A percentile compares a stretch with the other conserved stretches of the same genome.
phyloP scores from a whole-genome alignment of 108 stramenopile species.

The Licmophora abbreviata region DNA sequence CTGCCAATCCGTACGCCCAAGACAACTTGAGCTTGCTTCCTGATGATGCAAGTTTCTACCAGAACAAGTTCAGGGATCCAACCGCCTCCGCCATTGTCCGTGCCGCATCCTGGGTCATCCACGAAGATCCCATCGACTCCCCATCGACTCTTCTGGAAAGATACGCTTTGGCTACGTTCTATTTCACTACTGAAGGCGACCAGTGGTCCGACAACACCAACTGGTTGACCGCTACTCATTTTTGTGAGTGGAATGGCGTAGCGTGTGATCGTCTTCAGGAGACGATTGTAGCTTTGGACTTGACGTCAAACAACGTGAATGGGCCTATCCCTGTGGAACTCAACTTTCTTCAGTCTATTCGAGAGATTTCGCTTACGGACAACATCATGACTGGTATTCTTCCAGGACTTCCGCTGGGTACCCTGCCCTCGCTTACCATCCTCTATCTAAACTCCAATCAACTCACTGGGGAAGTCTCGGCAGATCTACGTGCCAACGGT shows the following conservation, averaged over 20 bases:
- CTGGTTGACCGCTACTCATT: slow-evolving; percentile 34
- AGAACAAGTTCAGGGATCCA: not conserved
- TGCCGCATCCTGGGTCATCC: slow-evolving; percentile 14
- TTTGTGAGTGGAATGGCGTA: slow-evolving; percentile 42
- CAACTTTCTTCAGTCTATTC: not conserved
- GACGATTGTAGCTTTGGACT: not conserved
- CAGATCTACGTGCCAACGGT: slow-evolving; percentile 15
- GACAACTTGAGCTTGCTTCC: not conserved
- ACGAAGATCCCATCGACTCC: slow-evolving; percentile 6
- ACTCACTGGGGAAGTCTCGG: slow-evolving; percentile 28
- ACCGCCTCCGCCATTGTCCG: not conserved
- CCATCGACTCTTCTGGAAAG: slow-evolving; percentile 13
- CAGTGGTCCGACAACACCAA: slow-evolving; percentile 26
- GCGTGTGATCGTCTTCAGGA: slow-evolving; percentile 6
- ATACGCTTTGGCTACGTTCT: slow-evolving; percentile 37
- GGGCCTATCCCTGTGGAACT: not conserved
- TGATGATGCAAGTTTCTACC: not conserved
- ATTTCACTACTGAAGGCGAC: slow-evolving; percentile 32
- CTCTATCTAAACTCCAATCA: slow-evolving; percentile 32
- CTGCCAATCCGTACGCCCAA: not conserved
- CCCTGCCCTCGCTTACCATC: slow-evolving; percentile 15
- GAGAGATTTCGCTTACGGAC: slow-evolving; percentile 5
- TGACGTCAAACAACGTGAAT: not conserved
- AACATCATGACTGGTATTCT: slow-evolving; percentile 14
- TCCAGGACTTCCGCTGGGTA: slow-evolving; percentile 11